Evolutionary conservation across 2,329 filamentous ascomycete species (phyloP), one percentile per base, ranked within the genome.

Genomic region (Ophiobolus disseminans): DNA sequence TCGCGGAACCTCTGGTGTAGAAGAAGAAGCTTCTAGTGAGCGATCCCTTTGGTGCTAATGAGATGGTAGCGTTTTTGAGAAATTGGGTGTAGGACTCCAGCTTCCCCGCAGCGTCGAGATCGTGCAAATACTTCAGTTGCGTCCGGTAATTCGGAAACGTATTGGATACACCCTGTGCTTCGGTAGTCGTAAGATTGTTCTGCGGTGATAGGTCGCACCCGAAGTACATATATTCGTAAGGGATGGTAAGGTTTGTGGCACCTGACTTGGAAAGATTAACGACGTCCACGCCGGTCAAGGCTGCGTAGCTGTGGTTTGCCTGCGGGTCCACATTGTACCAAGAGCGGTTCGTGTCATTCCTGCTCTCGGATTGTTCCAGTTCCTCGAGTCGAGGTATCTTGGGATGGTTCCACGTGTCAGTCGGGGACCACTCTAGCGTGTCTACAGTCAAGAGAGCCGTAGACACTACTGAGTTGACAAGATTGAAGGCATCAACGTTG

Each of bases 181-280:
- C 16, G 10, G n/a, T 8, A 8, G 6, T 40, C 14, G 34, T 36
- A 7, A 21, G 13, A 17, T 41, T 41, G 21, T 36, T 41, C 11
- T 36, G 26, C n/a, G 47, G 35, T 11, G 41, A 40, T 10, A 45
- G 4, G 7, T 30, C 36, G 41, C 47, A 50, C 7, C 31, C 23
- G 19, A 50, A 41, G n/a, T 50, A 41, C 41, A 45, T 45, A 19
- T 50, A 50, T 17, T 50, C 36, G 11, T 50, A 50, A 16, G 47
- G 43, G 9, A 50, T 10, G 14, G 35, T 50, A 13, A 50, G 26
- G 17, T 36, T 50, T 1, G 47, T 43, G n/a, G 37, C 19, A 4
- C 34, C 25, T 5, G 21, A 8, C 14, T 13, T 13, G 11, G 21
- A 20, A 5, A 50, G 30, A 22, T 50, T 50, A 14, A 50, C 37